These are phyloP conservation scores for Neocucurbitaria cava DNA, from an alignment of 2,329 filamentous ascomycete genomes.

Conservation along the genomic window DNA sequence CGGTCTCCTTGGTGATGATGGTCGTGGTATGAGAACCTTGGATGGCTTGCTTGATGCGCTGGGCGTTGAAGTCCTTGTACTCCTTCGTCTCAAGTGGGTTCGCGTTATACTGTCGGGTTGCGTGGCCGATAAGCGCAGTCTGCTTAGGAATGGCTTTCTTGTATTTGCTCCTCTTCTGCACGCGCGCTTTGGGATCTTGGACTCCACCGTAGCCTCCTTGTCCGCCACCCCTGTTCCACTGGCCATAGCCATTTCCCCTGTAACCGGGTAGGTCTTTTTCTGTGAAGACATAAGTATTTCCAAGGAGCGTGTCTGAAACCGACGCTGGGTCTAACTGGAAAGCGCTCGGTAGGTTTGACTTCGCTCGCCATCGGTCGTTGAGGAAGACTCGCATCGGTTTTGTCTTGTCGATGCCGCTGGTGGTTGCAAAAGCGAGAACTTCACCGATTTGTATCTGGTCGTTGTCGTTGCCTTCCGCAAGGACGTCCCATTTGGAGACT, in stretches of 20 bases:
- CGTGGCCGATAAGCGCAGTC: constrained; percentile 66
- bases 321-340: constrained; percentile 75
- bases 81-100: constrained; percentile 55
- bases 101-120: constrained; percentile 63
- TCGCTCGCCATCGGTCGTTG: constrained; percentile 67
- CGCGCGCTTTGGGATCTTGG: constrained; percentile 41
- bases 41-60: constrained; percentile 56
- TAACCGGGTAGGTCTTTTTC: constrained; percentile 90
- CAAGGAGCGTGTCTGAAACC: constrained; percentile 65
- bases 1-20: constrained; percentile 37
- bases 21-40: constrained; percentile 39
- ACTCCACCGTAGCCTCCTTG: constrained; percentile 28
- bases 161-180: constrained; percentile 45
- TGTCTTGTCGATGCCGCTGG: constrained; percentile 34
- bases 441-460: constrained; percentile 50
- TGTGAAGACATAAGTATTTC: constrained; percentile 90
- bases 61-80: constrained; percentile 50
- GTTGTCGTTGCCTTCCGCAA: constrained; percentile 45
- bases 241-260: constrained; percentile 49
- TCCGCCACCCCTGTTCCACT: constrained; percentile 30
- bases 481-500: constrained; percentile 45
- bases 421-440: constrained; percentile 36
- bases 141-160: constrained; percentile 49
- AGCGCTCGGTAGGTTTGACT: constrained; percentile 82
- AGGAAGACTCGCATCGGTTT: constrained; percentile 72